phyloP scores from a whole-genome alignment of 2,329 filamentous ascomycete genomes.

The Clarireedia sp. region DNA sequence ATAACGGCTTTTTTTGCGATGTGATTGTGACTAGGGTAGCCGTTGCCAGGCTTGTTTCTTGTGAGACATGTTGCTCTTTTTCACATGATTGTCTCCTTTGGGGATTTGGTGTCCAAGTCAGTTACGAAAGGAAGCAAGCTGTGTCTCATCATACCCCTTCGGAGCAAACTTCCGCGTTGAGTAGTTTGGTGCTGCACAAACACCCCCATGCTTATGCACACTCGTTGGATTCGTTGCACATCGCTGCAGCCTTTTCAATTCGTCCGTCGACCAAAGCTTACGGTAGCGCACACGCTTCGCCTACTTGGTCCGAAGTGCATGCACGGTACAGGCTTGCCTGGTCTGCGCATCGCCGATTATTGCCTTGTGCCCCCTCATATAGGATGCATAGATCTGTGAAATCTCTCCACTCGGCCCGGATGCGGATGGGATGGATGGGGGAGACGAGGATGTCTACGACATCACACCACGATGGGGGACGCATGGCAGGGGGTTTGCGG shows the following conservation, averaged over 20 bases:
- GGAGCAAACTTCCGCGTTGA: constrained; percentile 5
- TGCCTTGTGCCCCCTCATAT: background rate
- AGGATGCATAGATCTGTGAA: constrained; percentile 3
- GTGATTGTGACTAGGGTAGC: background rate
- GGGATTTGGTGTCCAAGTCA: too few species aligned
- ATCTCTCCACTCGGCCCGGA: background rate
- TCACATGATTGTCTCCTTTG: background rate
- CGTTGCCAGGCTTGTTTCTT: background rate
- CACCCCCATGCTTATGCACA: constrained; percentile 3
- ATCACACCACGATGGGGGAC: background rate
- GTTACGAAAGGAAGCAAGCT: too few species aligned
- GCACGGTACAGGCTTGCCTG: background rate
- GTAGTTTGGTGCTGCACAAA: constrained; percentile 1
- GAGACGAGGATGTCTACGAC: background rate
- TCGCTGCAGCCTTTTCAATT: background rate
- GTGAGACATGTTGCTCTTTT: background rate
- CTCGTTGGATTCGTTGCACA: background rate
- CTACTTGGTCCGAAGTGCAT: background rate
- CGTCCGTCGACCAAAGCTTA: background rate
- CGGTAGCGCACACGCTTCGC: background rate
- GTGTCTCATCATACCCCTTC: background rate
- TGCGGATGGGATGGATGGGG: background rate
- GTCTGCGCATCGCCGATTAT: constrained; percentile 5
- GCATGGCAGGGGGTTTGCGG: background rate
- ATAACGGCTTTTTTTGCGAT: constrained; percentile 8